Base-by-base conservation (phyloP, 2,329 filamentous ascomycete species). In the Ophiostoma himal-ulmi region DNA sequence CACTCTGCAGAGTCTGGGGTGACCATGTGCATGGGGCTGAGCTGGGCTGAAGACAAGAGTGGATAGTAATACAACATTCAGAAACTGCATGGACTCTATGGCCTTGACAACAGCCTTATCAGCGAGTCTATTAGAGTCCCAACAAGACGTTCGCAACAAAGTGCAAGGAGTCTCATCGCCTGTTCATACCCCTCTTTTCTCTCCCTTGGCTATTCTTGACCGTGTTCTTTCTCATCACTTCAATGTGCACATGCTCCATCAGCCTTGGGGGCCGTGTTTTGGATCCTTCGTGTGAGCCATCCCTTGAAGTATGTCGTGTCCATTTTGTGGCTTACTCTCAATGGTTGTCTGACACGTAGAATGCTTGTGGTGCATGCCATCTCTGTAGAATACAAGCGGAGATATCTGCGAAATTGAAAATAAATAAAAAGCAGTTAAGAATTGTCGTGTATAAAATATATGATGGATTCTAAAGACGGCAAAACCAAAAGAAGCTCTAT, bases 241-340 rank as follows among this genome's bases (percentile, higher is more conserved):
- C 5, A n/a, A 57, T 26, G 13, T 57, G 52, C 52, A 57, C 22
- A 22, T 14, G n/a, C 52, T 5, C 3, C 26, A 11, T 26, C 52
- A 57, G 22, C 52, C n/a, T 57, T 57, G 52, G 52, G 52, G 52
- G 52, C 52, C 52, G n/a, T 14, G 22, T 26, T 57, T 57, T 57
- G n/a, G 22, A 57, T 57, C 52, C 22, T 57, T 26, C 11, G 52
- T 6, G 10, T 26, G 52, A 26, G 14, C 52, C n/a, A 48, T 0
- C n/a, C 44, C 7, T 17, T 17, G 41, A 44, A 5, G 5, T 44
- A 5, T 44, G 41, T 17, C 41, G 41, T 44, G 0, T 44, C 13
- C 17, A 14, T 44, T 44, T 44, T 44, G 17, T 48, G 17, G 17
- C 17, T 20, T 20, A 48, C 17, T 17, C 2, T 48, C 44, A 48